A percentile compares a stretch with the other conserved stretches of the same genome.
These are phyloP conservation scores for Castanea sativa DNA, from an alignment of 306 rosid species.

Conservation along the genomic window DNA sequence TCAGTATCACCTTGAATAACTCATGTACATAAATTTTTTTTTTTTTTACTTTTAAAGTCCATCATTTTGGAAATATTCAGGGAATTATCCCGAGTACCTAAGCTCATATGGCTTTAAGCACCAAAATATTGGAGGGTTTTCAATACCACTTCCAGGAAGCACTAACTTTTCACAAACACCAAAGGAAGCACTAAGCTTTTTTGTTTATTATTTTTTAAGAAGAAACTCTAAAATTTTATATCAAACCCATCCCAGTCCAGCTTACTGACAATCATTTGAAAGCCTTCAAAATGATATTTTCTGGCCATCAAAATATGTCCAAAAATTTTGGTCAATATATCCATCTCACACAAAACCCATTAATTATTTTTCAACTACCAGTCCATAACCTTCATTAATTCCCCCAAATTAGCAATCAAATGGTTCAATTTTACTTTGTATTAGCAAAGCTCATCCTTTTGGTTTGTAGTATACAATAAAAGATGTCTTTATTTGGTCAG, in stretches of 20 bases:
- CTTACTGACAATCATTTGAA: not conserved
- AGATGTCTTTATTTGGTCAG: not conserved
- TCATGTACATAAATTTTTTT: too few species aligned
- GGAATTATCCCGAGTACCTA: not conserved
- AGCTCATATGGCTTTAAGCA: not conserved
- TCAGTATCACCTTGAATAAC: not conserved
- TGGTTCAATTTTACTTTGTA: not conserved
- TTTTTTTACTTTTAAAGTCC: not conserved
- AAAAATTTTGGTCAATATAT: not conserved
- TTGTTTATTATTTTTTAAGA: too few species aligned
- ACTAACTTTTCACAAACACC: not conserved
- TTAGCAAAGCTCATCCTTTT: not conserved
- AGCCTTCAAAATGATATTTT: not conserved
- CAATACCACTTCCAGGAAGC: not conserved
- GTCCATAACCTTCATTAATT: not conserved
- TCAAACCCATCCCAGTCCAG: not conserved
- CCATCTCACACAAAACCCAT: not conserved
- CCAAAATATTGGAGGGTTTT: not conserved
- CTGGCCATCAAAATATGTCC: not conserved
- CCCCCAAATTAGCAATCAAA: not conserved
- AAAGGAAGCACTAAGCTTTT: not conserved
- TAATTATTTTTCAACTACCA: not conserved
- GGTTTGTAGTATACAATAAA: not conserved
- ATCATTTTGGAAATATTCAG: not conserved
- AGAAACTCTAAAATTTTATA: too few species aligned